Percentiles rank a stretch among this genome's conserved stretches.
These are phyloP conservation scores for Chrysanthemum seticuspe DNA, from an alignment of 129 eudicot genomes.

Conservation along the genomic window DNA sequence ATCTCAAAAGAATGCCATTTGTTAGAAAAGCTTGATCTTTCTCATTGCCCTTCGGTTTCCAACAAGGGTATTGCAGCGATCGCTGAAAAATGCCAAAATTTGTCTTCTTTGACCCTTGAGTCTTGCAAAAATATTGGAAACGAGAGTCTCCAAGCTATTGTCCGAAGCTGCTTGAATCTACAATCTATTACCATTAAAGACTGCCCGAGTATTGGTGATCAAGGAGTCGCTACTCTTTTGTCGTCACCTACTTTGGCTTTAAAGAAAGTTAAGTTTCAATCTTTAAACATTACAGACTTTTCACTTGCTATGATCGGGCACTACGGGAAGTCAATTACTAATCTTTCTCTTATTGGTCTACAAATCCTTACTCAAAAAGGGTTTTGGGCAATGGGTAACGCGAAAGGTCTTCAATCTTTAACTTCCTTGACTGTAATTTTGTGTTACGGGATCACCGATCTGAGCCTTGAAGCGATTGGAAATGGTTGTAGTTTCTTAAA, in stretches of 20 bases:
- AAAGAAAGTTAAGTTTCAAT: conserved; percentile 66
- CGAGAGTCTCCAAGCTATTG: conserved; percentile 69
- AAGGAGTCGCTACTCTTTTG: conserved; percentile 73
- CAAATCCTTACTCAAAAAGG: conserved; percentile 71
- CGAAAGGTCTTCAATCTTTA: conserved; percentile 61
- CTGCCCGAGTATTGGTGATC: conserved; percentile 80
- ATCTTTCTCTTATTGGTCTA: conserved; percentile 61
- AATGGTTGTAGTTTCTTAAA: conserved; percentile 66
- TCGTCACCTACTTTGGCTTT: conserved; percentile 52
- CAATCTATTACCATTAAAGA: conserved; percentile 66
- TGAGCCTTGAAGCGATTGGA: conserved; percentile 77
- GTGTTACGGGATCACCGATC: conserved; percentile 73
- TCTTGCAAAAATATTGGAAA: conserved; percentile 64
- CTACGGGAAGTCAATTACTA: conserved; percentile 71
- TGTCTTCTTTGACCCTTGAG: conserved; percentile 66
- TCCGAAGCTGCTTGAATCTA: conserved; percentile 64
- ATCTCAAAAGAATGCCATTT: conserved; percentile 70
- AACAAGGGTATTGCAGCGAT: conserved; percentile 75
- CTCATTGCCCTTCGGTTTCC: conserved; percentile 71
- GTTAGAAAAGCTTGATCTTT: conserved; percentile 80
- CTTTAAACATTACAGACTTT: conserved; percentile 67
- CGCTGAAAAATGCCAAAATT: conserved; percentile 59
- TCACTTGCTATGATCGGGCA: conserved; percentile 90
- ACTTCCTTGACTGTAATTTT: conserved; percentile 53
- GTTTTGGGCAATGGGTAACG: conserved; percentile 96